Evolutionary conservation across 306 rosid genomes (phyloP).

Genomic region (Myrica gale): DNA sequence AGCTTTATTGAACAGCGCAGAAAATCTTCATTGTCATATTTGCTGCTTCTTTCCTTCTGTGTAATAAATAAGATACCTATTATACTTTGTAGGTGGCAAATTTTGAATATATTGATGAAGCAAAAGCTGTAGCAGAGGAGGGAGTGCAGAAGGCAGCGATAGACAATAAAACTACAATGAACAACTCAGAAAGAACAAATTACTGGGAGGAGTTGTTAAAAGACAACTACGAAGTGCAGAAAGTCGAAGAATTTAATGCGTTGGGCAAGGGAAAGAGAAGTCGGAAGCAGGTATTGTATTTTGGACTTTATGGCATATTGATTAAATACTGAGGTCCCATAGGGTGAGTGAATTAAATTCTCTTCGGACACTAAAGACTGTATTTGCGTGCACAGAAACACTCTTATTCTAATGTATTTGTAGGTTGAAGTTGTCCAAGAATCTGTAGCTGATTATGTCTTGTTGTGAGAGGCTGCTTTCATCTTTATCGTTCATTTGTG

Average conservation of each 20-base stretch:
- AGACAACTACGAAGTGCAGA: slow-evolving; percentile 85
- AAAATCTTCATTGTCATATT: background rate
- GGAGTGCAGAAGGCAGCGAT: slow-evolving; percentile 58
- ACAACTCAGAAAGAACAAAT: slow-evolving; percentile 58
- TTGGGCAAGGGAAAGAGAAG: slow-evolving; percentile 96
- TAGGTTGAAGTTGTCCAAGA: background rate
- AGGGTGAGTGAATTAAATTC: background rate
- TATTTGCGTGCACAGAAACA: background rate
- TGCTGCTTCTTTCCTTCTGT: slow-evolving; percentile 15
- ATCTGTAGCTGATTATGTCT: background rate
- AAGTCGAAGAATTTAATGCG: slow-evolving; percentile 81
- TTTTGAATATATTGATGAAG: slow-evolving; percentile 90
- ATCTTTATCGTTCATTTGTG: background rate
- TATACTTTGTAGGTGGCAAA: slow-evolving; percentile 77
- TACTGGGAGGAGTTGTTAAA: slow-evolving; percentile 93
- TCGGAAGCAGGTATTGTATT: slow-evolving; percentile 73
- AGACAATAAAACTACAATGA: slow-evolving; percentile 41
- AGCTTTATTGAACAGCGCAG: background rate
- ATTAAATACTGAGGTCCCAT: slow-evolving; percentile 13
- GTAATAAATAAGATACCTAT: slow-evolving; percentile 13
- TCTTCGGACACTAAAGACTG: background rate
- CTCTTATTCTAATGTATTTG: background rate
- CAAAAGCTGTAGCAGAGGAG: slow-evolving; percentile 74
- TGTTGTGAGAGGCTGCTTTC: background rate
- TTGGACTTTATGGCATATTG: slow-evolving; percentile 9